Base-by-base conservation (phyloP, 1,284 basidiomycete species). In the Ustilago sp. region DNA sequence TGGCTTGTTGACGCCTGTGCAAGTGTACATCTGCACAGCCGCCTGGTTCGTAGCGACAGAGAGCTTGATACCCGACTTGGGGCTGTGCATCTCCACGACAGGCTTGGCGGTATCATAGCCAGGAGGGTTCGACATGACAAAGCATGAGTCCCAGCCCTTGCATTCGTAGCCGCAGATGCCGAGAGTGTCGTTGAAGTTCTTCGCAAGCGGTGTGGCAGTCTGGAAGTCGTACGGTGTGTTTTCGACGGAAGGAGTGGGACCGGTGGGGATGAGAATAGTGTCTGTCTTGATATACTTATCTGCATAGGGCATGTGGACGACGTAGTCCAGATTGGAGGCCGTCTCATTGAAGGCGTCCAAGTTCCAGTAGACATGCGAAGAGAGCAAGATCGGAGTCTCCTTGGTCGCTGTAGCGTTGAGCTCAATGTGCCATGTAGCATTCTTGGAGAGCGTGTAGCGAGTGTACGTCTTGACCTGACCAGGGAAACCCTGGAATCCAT, bases 351-450 rank as follows among this genome's bases (percentile, higher is more conserved):
- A 83, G 1, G 79, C 82, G 8, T 71, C 79, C 32, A 85, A 57
- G 43, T 83, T 83, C 82, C 82, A 85, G 65, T 85, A 86, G 34
- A 78, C 77, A 50, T 86, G 84, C 13, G 77, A 79, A 1, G 82
- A 83, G 35, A 86, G 80, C 65, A 85, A 63, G 58, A 86, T 73
- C 3, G 85, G 84, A 19, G 83, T 83, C 23, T 64, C 47, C 41
- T 73, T 69, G 23, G 38, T 64, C 12, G 54, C 68, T 4, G 73
- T 80, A 8, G 79, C 81, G 45, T 78, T 72, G 48, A 86, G 68
- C 61, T 63, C 59, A 38, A 81, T 79, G 5, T 64, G 60, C 63
- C 82, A 82, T 6, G 70, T 62, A 0, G 77, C 80, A 15, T 68
- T 62, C 28, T 64, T 41, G 1, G 43, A 50, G 2, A 86, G 68